Conservation (phyloP, 1,139 yeast species). For the Debaryomycetaceae sp. region DNA sequence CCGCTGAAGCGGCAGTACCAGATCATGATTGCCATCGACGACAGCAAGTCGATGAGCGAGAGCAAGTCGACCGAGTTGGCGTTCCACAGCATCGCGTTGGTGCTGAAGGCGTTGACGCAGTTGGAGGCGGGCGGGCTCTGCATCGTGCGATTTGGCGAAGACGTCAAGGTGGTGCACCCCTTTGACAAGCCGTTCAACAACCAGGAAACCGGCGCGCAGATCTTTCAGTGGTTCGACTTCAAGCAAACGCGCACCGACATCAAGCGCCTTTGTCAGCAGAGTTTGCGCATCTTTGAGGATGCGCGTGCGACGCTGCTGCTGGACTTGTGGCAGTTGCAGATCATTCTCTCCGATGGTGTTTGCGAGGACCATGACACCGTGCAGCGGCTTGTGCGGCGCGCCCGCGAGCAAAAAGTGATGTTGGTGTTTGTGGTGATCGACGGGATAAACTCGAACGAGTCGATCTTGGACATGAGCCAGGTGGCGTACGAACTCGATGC, state of each 20-base stretch:
- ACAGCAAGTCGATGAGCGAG: conserved; percentile 96
- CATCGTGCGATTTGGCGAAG: conserved; percentile 86
- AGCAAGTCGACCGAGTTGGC: conserved; percentile 87
- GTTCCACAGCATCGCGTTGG: conserved; percentile 90
- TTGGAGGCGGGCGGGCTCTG: conserved; percentile 93
- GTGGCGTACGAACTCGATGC: conserved; percentile 70
- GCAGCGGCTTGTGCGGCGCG: conserved; percentile 79
- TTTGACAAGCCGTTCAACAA: conserved; percentile 78
- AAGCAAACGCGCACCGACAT: conserved; percentile 87
- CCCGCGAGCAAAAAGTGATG: conserved; percentile 91
- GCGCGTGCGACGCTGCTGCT: conserved; percentile 53
- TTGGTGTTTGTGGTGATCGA: conserved; percentile 92
- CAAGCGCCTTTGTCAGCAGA: conserved; percentile 62
- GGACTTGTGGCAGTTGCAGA: conserved; percentile 91
- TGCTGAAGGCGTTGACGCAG: conserved; percentile 89
- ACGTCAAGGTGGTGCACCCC: conserved; percentile 80
- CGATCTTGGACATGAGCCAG: conserved; percentile 92
- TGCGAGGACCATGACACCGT: conserved; percentile 90
- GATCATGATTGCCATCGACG: conserved; percentile 96
- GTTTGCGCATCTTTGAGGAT: conserved; percentile 70
- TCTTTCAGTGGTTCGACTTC: conserved; percentile 88
- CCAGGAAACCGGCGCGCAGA: conserved; percentile 75
- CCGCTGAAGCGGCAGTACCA: conserved; percentile 97
- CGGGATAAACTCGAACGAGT: conserved; percentile 78
- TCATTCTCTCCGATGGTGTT: conserved; percentile 91